These are phyloP conservation scores for Dalbergia cultrata DNA, from an alignment of 306 rosid genomes.

Conservation along the genomic window DNA sequence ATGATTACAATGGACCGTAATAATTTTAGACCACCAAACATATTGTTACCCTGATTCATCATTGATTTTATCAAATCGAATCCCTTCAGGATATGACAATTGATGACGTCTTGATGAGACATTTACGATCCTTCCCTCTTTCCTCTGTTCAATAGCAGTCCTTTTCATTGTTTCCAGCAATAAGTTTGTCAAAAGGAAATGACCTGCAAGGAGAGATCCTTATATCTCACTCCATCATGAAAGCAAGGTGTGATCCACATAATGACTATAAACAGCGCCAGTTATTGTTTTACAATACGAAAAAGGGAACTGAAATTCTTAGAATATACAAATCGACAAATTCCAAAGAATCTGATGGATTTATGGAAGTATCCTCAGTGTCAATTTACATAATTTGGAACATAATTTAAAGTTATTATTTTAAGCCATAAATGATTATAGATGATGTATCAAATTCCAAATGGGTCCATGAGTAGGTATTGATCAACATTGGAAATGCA, in stretches of 20 bases:
- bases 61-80: conserved; percentile 63
- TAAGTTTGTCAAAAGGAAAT: conserved; percentile 79
- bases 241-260: not conserved
- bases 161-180: conserved; percentile 68
- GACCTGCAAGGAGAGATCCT: conserved; percentile 61
- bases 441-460: not conserved
- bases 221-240: conserved; percentile 12
- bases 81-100: conserved; percentile 73
- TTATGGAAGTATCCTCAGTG: not conserved
- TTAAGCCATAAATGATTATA: conserved; percentile 4
- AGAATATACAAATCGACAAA: conserved; percentile 5
- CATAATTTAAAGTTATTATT: not conserved
- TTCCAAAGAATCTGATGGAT: not conserved
- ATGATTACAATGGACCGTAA: not conserved
- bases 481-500: not conserved
- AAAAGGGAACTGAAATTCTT: not conserved
- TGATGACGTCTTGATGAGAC: conserved; percentile 75
- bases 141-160: conserved; percentile 60
- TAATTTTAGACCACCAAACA: not conserved
- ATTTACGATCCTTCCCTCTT: conserved; percentile 77
- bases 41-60: conserved; percentile 66
- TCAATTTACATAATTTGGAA: not conserved
- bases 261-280: not conserved
- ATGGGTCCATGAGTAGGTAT: not conserved
- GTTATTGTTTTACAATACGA: not conserved